Evolutionary conservation across 176 grass and related monocot species (phyloP), one percentile per base, ranked within the genome.

Genomic region (Puccinellia tenuiflora): DNA sequence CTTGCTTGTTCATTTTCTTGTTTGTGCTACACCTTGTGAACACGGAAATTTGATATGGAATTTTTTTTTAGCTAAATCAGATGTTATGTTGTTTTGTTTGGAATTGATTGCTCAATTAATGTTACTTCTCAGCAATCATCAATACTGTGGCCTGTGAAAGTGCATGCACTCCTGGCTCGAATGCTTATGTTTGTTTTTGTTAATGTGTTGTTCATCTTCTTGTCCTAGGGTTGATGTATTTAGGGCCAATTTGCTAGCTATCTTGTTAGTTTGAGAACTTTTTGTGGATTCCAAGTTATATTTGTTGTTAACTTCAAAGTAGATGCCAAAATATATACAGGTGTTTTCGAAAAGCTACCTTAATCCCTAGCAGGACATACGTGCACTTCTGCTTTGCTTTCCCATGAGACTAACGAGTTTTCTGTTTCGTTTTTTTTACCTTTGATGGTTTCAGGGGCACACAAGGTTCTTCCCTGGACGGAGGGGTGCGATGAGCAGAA

Each of bases 401-500:
- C 3, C 25, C 3, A 24, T 6, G 65, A 25, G 46, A 30, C 53
- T 90, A 82, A 90, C 43, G 3, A 28, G 8, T 47, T 65, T 31
- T 42, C 24, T 56, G 29, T 50, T 77, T 78, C 7, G 9, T 54
- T 20, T 35, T 59, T 34, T 56, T 77, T 40, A 78, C 76, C 61
- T 77, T 17, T 16, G 28, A 37, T 65, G 68, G 21, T 82, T 82
- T 29, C 73, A 90, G 88, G 55, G 79, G 83, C 11, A 83, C 54
- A 1, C 88, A 82, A 40, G 73, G 83, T 71, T 77, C 45, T 28
- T 76, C 56, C 16, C 40, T 81, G 37, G 83, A 90, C 9, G 42
- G 79, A 78, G 79, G 83, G 35, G 73, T 90, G 73, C 76, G 73
- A 79, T 90, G 73, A 90, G 51, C 9, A 61, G 5, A 38, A 38